phyloP scores from a whole-genome alignment of 2,329 filamentous ascomycete genomes.

The Geosmithia morbida region DNA sequence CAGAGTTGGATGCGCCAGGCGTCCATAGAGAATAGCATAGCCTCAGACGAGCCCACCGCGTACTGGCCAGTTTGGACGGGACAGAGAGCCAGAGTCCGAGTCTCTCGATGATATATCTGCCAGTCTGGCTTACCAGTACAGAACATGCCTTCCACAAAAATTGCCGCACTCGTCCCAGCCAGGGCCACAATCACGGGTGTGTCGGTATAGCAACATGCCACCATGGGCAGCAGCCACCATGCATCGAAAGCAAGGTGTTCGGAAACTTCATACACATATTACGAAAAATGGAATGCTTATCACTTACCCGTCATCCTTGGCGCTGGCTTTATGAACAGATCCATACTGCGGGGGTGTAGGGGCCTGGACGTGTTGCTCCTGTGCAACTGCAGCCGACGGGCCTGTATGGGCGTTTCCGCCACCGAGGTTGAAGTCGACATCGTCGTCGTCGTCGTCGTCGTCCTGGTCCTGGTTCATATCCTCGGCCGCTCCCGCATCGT shows the following conservation, averaged over 20 bases:
- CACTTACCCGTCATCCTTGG: slow-evolving; percentile 36
- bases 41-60: too few relatives aligned
- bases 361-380: slow-evolving; percentile 14
- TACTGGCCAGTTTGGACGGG: too few relatives aligned
- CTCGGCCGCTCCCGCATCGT: slow-evolving; percentile 5
- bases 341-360: slow-evolving; percentile 17
- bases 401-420: slow-evolving; percentile 20
- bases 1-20: neutral
- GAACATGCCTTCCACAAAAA: neutral
- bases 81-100: neutral
- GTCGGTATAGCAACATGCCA: neutral
- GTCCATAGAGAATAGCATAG: neutral
- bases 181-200: neutral
- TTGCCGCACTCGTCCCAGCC: neutral
- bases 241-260: neutral
- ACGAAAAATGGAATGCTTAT: neutral
- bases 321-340: slow-evolving; percentile 43
- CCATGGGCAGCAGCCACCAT: neutral
- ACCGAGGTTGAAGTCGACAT: slow-evolving; percentile 44
- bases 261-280: neutral
- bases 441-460: slow-evolving; percentile 38
- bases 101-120: neutral
- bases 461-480: slow-evolving; percentile 12
- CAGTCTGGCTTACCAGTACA: neutral
- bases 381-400: slow-evolving; percentile 1